Evolutionary conservation across 257 asterid species (phyloP), one percentile per base, ranked within the genome.

Genomic region (Scutellaria minor): DNA sequence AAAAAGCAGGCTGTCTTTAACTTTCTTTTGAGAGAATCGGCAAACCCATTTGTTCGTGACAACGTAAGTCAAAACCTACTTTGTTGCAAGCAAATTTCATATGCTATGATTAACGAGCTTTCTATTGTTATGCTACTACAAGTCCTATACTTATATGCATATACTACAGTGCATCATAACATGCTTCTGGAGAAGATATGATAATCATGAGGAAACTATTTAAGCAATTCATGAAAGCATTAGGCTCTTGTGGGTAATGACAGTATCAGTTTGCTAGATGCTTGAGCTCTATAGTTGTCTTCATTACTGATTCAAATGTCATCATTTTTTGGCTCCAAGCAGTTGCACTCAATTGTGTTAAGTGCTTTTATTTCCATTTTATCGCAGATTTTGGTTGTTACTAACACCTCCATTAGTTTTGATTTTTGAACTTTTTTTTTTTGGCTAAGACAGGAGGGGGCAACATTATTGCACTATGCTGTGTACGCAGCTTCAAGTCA

Each of bases 391-490:
- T 15, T 7, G 37, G 37, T 31, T 31, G 50, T 11, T 41, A 2
- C 27, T 56, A 72, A 52, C 54, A 22, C 54, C 72, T 64, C 24
- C 47, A 35, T 47, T 50, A 54, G 37, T 42, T 56, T 37, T 57
- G 37, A 8, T 13, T 66, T 80, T 54, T 18, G 35, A 52, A 42
- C 15, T 20, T 50, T 55, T 44, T 18, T 18, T 31, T 31, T 31
- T 31, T 57, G 20, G 77, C 63, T 64, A 74, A 65, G 54, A 78
- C 97, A 94, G 97, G 95, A 83, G 2, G 96, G 93, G 50, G 99
- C 97, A 48, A 86, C 97, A 51, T 88, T 94, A 83, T 77, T 94
- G 93, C 99, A 94, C 81, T 94, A 89, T 81, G 97, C 97, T 63
- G 97, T 89, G 42, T 86, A 83, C 18, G 64, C 90, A 59, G 90